Conservation (phyloP, 2,329 filamentous ascomycete genomes). For the Leptographium lundbergii region DNA sequence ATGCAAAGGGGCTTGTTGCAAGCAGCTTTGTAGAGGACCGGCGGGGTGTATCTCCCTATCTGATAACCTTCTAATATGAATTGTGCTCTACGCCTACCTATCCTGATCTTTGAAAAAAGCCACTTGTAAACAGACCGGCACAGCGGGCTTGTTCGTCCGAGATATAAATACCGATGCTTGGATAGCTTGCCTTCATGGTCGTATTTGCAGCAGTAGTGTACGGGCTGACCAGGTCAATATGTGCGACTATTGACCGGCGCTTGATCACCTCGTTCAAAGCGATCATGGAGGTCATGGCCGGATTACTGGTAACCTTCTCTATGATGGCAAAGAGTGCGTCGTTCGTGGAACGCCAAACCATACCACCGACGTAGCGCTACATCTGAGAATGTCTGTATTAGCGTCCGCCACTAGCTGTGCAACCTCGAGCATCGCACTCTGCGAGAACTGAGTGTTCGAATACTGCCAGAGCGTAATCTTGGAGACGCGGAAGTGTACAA, state of each 20-base stretch:
- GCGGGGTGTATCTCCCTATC: no score
- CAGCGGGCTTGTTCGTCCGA: constrained; percentile 13
- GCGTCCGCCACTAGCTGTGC: constrained; percentile 23
- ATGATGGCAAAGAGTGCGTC: constrained; percentile 24
- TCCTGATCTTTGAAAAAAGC: neutral
- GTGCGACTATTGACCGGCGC: neutral
- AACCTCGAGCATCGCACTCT: constrained; percentile 18
- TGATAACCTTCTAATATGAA: no score
- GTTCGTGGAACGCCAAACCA: constrained; percentile 29
- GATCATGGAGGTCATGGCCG: constrained; percentile 27
- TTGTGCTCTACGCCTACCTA: no score
- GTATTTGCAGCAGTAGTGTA: constrained; percentile 27
- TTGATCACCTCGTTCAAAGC: constrained; percentile 19
- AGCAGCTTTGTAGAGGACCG: no score
- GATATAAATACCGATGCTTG: constrained; percentile 19
- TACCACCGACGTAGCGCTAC: constrained; percentile 23
- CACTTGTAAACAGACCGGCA: constrained; percentile 18
- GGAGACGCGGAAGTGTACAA: constrained; percentile 28
- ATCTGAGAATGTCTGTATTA: constrained; percentile 24
- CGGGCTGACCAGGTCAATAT: constrained; percentile 26
- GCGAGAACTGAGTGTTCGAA: constrained; percentile 17
- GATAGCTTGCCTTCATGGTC: constrained; percentile 23
- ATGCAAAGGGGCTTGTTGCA: no score
- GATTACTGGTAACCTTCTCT: constrained; percentile 21
- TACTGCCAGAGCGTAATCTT: constrained; percentile 23